phyloP scores from a whole-genome alignment of 176 grass and related monocot species.

The Zoysia pacifica region DNA sequence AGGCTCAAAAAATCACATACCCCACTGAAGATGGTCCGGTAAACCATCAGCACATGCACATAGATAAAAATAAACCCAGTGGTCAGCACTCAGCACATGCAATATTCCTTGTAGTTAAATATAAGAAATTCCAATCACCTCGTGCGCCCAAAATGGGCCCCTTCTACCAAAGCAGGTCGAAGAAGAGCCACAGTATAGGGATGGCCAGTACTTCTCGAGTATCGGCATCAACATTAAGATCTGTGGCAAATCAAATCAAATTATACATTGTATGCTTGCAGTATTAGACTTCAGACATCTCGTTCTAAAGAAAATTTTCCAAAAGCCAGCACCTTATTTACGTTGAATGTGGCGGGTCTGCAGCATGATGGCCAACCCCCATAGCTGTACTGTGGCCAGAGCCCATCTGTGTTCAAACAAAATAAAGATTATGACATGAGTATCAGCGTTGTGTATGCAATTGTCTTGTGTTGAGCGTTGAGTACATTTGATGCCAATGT shows the following conservation, averaged over 20 bases:
- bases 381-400: slow-evolving; percentile 78
- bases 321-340: slow-evolving; percentile 55
- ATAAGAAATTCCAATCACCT: slow-evolving; percentile 34
- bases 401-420: slow-evolving; percentile 70
- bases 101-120: not conserved
- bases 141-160: slow-evolving; percentile 82
- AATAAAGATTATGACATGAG: slow-evolving; percentile 5
- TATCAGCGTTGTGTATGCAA: not conserved
- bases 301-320: not conserved
- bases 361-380: slow-evolving; percentile 88
- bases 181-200: slow-evolving; percentile 67
- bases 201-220: slow-evolving; percentile 86
- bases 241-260: slow-evolving; percentile 41
- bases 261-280: slow-evolving; percentile 7
- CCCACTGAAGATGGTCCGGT: slow-evolving; percentile 60
- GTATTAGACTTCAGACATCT: not conserved
- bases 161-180: slow-evolving; percentile 78
- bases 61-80: slow-evolving; percentile 5
- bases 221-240: slow-evolving; percentile 65
- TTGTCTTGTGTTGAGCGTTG: not conserved
- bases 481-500: not conserved
- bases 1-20: slow-evolving; percentile 54
- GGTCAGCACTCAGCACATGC: slow-evolving; percentile 22
- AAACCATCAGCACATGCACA: slow-evolving; percentile 55
- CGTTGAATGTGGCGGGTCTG: slow-evolving; percentile 59